These are phyloP conservation scores for Plasmodium reichenowi DNA, from an alignment of 169 alveolate genomes.

Conservation along the genomic window DNA sequence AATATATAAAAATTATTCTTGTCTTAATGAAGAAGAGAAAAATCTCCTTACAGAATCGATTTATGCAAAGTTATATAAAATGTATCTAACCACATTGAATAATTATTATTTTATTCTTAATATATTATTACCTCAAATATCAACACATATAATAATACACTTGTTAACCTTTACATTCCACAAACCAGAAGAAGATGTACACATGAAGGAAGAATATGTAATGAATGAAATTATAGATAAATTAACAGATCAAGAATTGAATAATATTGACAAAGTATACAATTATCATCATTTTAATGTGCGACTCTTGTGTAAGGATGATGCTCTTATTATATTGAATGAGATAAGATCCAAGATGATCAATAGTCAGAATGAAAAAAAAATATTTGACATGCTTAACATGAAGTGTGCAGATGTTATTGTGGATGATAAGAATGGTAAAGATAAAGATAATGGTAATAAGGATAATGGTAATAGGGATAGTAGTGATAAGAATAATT, in stretches of 20 bases:
- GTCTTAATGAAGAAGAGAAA: conserved; percentile 40
- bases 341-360: conserved; percentile 49
- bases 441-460: not conserved
- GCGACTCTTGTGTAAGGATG: conserved; percentile 49
- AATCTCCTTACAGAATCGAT: conserved; percentile 48
- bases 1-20: conserved; percentile 25
- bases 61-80: conserved; percentile 33
- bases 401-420: not conserved
- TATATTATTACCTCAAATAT: conserved; percentile 60
- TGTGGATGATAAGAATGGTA: not conserved
- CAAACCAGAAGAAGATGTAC: not conserved
- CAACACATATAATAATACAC: conserved; percentile 45
- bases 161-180: conserved; percentile 34
- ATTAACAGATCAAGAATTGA: conserved; percentile 34
- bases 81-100: conserved; percentile 46
- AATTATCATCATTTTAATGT: conserved; percentile 45
- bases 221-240: conserved; percentile 43
- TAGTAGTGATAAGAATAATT: not conserved
- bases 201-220: conserved; percentile 23
- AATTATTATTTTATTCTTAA: conserved; percentile 57
- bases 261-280: conserved; percentile 18
- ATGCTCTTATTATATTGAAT: conserved; percentile 40
- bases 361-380: conserved; percentile 17
- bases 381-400: conserved; percentile 13
- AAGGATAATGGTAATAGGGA: not conserved